These are phyloP conservation scores for Mucor ambiguus DNA, from an alignment of 371 early-diverging fungal genomes.

Conservation along the genomic window DNA sequence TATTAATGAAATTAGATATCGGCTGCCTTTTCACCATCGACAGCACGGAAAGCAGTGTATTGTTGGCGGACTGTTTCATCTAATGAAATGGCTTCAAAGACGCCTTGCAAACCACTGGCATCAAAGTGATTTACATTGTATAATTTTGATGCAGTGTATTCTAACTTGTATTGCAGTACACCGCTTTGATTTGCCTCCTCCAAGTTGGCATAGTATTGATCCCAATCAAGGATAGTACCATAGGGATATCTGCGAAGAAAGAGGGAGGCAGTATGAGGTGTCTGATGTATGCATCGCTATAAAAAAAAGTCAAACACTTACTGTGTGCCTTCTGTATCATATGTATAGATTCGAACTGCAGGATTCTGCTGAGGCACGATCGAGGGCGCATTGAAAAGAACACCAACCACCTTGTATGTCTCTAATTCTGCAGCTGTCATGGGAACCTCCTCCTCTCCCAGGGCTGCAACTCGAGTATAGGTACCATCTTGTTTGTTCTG, in stretches of 20 bases:
- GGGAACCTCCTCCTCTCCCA: conserved; percentile 19
- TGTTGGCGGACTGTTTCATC: conserved; percentile 23
- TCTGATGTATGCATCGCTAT: background rate
- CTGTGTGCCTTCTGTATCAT: conserved; percentile 27
- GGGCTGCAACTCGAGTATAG: conserved; percentile 19
- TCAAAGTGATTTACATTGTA: conserved; percentile 41
- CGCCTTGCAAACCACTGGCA: conserved; percentile 14
- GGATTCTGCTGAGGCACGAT: conserved; percentile 58
- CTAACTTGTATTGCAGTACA: conserved; percentile 36
- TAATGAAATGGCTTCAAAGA: conserved; percentile 13
- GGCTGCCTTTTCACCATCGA: conserved; percentile 18
- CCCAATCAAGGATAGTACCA: conserved; percentile 47
- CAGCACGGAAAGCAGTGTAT: conserved; percentile 42
- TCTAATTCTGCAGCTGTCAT: conserved; percentile 19
- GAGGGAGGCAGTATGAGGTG: background rate
- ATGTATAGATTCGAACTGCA: conserved; percentile 52
- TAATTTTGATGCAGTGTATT: conserved; percentile 47
- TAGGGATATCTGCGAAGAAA: conserved; percentile 11
- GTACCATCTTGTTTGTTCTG: conserved; percentile 4
- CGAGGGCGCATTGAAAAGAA: conserved; percentile 49
- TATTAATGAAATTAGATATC: conserved; percentile 5
- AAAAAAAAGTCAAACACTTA: background rate
- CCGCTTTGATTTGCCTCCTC: conserved; percentile 39
- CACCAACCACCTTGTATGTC: conserved; percentile 16
- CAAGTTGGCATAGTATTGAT: conserved; percentile 56